Percentiles rank a stretch among this genome's conserved stretches.
These are phyloP conservation scores for Pestalotiopsis sp. DNA, from an alignment of 2,329 filamentous ascomycete species.

Conservation along the genomic window DNA sequence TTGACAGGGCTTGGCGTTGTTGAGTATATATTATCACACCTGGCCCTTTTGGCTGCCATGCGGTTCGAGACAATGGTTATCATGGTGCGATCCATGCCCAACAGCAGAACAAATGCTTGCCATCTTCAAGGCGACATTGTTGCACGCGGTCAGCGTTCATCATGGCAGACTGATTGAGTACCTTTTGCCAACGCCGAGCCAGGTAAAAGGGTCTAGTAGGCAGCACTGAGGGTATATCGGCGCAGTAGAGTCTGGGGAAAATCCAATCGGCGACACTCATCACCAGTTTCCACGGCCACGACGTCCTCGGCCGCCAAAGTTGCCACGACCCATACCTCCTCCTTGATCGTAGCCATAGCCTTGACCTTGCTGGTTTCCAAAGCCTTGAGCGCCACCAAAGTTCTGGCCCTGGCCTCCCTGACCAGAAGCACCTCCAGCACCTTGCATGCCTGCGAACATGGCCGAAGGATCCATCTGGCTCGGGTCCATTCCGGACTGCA, in stretches of 20 bases:
- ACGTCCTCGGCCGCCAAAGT: conserved; percentile 19
- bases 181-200: too few relatives aligned
- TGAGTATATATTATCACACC: too few relatives aligned
- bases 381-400: conserved; percentile 48
- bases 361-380: conserved; percentile 53
- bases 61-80: too few relatives aligned
- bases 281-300: conserved; percentile 11
- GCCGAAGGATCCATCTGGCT: conserved; percentile 64
- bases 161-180: too few relatives aligned
- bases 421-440: conserved; percentile 37
- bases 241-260: background rate
- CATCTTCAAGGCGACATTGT: too few relatives aligned
- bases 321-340: conserved; percentile 26
- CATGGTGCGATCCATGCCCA: too few relatives aligned
- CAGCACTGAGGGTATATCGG: background rate
- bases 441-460: conserved; percentile 62
- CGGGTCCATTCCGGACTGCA: conserved; percentile 64
- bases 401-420: conserved; percentile 53
- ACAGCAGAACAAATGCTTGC: too few relatives aligned
- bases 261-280: background rate
- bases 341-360: conserved; percentile 41
- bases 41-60: too few relatives aligned
- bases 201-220: too few relatives aligned
- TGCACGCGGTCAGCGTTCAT: too few relatives aligned
- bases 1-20: too few relatives aligned